A percentile compares a stretch with the other conserved stretches of the same genome.
Conservation (phyloP, 2,329 filamentous ascomycete genomes). For the Sporothrix mexicana region DNA sequence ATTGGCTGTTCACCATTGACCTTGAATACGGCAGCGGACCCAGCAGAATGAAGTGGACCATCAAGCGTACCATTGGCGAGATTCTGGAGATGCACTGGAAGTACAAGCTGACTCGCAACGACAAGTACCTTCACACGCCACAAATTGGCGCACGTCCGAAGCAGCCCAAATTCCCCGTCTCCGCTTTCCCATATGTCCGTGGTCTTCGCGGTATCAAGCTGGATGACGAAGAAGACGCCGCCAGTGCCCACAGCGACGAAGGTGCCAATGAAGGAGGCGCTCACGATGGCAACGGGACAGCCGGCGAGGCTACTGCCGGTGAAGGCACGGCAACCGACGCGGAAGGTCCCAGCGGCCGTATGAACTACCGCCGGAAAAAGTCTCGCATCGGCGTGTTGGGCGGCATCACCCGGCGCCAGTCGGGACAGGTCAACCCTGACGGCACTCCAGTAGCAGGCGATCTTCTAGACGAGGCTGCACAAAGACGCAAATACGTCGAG, state of each 20-base stretch:
- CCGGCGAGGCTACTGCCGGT: slow-evolving; percentile 58
- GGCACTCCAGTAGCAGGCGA: slow-evolving; percentile 49
- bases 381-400: slow-evolving; percentile 60
- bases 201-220: slow-evolving; percentile 78
- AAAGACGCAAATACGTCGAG: slow-evolving; percentile 72
- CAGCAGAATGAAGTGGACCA: slow-evolving; percentile 95
- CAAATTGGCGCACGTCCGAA: slow-evolving; percentile 73
- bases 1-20: slow-evolving; percentile 88
- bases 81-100: slow-evolving; percentile 92
- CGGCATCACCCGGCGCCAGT: slow-evolving; percentile 60
- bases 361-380: slow-evolving; percentile 49
- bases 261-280: slow-evolving; percentile 45
- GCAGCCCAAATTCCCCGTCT: slow-evolving; percentile 87
- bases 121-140: slow-evolving; percentile 76
- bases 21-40: slow-evolving; percentile 95
- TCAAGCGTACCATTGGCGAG: slow-evolving; percentile 84
- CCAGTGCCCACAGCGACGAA: slow-evolving; percentile 49
- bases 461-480: slow-evolving; percentile 61
- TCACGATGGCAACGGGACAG: slow-evolving; percentile 45
- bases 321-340: slow-evolving; percentile 73
- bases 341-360: slow-evolving; percentile 56
- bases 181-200: slow-evolving; percentile 87
- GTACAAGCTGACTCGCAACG: slow-evolving; percentile 87
- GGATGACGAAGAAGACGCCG: slow-evolving; percentile 71
- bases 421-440: slow-evolving; percentile 56